Evolutionary conservation across 495 filamentous ascomycete genomes (phyloP).

Genomic region (Neohortaea acidophila): DNA sequence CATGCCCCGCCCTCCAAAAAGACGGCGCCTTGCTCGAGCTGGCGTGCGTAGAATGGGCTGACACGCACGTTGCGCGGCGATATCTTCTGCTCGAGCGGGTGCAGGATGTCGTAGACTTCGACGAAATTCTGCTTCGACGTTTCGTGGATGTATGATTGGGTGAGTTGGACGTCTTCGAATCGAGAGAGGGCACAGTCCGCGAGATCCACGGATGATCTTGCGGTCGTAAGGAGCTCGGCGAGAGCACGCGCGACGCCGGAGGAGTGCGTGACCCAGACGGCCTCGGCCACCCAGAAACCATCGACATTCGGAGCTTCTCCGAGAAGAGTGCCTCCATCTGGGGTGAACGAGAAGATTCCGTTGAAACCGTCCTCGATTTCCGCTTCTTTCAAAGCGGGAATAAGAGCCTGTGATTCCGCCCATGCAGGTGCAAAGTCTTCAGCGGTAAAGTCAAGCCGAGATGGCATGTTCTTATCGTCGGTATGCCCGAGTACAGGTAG

Average conservation of each 20-base stretch:
- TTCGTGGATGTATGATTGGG: slow-evolving; percentile 30
- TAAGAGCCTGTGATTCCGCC: slow-evolving; percentile 30
- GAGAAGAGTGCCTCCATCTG: slow-evolving; percentile 36
- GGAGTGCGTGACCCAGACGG: slow-evolving; percentile 41
- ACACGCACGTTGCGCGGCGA: slow-evolving; percentile 34
- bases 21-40: slow-evolving; percentile 33
- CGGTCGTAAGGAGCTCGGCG: slow-evolving; percentile 34
- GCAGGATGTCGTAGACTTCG: slow-evolving; percentile 39
- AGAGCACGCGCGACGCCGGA: slow-evolving; percentile 38
- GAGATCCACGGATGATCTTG: slow-evolving; percentile 32
- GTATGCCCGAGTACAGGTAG: slow-evolving; percentile 32
- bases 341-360: slow-evolving; percentile 40
- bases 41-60: slow-evolving; percentile 33
- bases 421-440: slow-evolving; percentile 38
- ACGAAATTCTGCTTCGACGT: slow-evolving; percentile 37
- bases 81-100: slow-evolving; percentile 33
- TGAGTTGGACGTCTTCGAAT: slow-evolving; percentile 36
- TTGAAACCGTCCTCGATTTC: slow-evolving; percentile 37
- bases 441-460: slow-evolving; percentile 33
- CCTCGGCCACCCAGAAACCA: slow-evolving; percentile 39
- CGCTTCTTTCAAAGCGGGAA: slow-evolving; percentile 30
- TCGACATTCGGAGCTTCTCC: slow-evolving; percentile 34
- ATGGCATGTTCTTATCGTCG: slow-evolving; percentile 38
- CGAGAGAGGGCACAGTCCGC: slow-evolving; percentile 35
- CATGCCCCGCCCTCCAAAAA: slow-evolving; percentile 36